Evolutionary conservation across 495 filamentous ascomycete species (phyloP).

Genomic region (Aspergillus sparsus): DNA sequence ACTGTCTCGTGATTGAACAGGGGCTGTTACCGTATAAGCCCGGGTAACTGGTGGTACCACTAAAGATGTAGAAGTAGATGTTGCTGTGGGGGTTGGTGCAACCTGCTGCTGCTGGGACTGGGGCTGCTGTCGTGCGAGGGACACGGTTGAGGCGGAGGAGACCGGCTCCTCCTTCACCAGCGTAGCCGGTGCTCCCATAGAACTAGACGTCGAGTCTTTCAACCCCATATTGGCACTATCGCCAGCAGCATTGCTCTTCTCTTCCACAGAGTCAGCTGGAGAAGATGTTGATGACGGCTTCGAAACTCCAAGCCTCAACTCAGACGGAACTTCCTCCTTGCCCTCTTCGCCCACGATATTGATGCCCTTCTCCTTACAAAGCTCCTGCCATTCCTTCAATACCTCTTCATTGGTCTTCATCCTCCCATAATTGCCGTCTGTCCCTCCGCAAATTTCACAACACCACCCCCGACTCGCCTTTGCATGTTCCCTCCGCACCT

Average conservation of each 20-base stretch:
- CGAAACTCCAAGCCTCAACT: conserved; percentile 49
- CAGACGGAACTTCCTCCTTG: conserved; percentile 42
- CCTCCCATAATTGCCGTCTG: conserved; percentile 41
- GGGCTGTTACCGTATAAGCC: background rate
- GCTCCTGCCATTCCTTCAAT: conserved; percentile 64
- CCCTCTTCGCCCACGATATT: conserved; percentile 45
- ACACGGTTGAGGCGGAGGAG: background rate
- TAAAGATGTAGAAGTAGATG: conserved; percentile 10
- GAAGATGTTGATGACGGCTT: conserved; percentile 25
- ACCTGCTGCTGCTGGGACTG: background rate
- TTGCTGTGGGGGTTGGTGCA: background rate
- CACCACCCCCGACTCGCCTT: conserved; percentile 58
- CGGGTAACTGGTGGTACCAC: background rate
- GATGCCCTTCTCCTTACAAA: conserved; percentile 53
- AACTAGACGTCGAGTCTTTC: too few relatives aligned
- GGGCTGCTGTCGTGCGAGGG: background rate
- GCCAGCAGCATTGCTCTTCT: background rate
- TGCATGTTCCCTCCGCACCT: conserved; percentile 65
- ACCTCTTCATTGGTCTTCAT: conserved; percentile 69
- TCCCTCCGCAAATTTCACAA: conserved; percentile 62
- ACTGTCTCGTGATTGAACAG: conserved; percentile 32
- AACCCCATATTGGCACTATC: background rate
- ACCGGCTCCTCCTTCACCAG: background rate
- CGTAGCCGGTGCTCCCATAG: too few relatives aligned
- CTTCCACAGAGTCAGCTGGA: background rate